Conservation (phyloP, 2,329 filamentous ascomycete genomes). For the Cordyceps farinosa region DNA sequence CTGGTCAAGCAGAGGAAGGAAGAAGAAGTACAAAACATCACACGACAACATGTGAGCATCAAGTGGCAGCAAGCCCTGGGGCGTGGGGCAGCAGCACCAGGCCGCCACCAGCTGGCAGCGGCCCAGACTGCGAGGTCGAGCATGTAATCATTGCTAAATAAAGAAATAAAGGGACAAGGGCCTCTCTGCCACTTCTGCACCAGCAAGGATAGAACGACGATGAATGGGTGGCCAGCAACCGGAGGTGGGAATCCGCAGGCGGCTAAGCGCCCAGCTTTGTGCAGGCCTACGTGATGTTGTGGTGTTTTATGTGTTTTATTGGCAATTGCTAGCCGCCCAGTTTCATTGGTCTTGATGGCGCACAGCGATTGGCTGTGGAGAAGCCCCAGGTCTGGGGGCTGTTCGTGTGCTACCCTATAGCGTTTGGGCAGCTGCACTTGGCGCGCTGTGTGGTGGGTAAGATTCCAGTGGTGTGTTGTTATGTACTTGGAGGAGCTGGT, state of each 20-base stretch:
- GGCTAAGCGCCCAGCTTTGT: conserved; percentile 8
- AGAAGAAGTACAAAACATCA: neutral
- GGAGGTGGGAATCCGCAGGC: neutral
- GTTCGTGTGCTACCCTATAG: neutral
- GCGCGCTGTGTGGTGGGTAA: too few species aligned
- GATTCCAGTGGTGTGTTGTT: too few species aligned
- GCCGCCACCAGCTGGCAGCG: neutral
- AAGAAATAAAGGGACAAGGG: conserved; percentile 7
- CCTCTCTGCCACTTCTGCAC: neutral
- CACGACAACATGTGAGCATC: conserved; percentile 15
- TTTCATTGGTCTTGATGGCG: neutral
- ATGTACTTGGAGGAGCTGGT: too few species aligned
- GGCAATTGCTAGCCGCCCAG: conserved; percentile 13
- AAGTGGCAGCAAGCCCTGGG: conserved; percentile 12
- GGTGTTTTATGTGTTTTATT: conserved; percentile 11
- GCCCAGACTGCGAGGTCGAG: neutral
- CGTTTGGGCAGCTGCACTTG: too few species aligned
- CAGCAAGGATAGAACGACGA: neutral
- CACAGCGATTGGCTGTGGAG: neutral
- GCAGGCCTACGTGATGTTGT: neutral
- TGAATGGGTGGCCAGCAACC: conserved; percentile 3
- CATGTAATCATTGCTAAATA: conserved; percentile 7
- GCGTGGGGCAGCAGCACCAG: neutral
- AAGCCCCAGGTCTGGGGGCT: too few species aligned
- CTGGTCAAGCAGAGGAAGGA: neutral